Evolutionary conservation across 768 basidiomycete species (phyloP).

Genomic region (Suillus sp.): DNA sequence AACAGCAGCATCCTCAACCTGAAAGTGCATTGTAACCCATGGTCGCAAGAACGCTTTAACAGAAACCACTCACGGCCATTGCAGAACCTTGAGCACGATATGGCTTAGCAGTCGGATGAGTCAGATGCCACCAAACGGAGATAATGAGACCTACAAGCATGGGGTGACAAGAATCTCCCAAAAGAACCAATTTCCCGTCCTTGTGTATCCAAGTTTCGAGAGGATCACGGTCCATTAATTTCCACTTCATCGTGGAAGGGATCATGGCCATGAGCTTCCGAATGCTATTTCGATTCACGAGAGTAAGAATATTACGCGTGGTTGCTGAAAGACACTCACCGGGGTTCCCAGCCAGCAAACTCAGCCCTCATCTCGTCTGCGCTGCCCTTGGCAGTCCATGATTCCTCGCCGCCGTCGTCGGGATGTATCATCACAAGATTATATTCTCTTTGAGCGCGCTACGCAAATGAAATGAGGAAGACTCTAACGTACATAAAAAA

Average conservation of each 20-base stretch:
- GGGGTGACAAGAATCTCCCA: constrained; percentile 60
- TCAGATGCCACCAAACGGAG: neutral
- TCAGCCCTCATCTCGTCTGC: constrained; percentile 49
- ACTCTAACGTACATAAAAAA: neutral
- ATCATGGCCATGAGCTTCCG: constrained; percentile 48
- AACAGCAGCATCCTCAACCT: constrained; percentile 43
- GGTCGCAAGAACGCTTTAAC: neutral
- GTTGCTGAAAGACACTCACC: constrained; percentile 30
- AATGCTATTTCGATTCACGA: constrained; percentile 33
- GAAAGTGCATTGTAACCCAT: constrained; percentile 14
- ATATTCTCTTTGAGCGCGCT: constrained; percentile 42
- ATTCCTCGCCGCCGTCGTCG: constrained; percentile 42
- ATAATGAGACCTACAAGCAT: constrained; percentile 41
- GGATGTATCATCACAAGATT: constrained; percentile 50
- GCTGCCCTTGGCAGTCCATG: constrained; percentile 46
- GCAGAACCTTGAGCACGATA: constrained; percentile 58
- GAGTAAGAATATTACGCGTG: neutral
- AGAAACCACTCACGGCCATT: constrained; percentile 44
- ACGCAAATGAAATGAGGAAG: constrained; percentile 1
- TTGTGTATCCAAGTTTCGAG: constrained; percentile 51
- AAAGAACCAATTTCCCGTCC: constrained; percentile 43
- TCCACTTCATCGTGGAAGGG: constrained; percentile 46
- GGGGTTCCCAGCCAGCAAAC: constrained; percentile 51
- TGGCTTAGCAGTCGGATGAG: constrained; percentile 34
- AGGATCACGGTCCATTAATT: constrained; percentile 50